Evolutionary conservation across 176 grass and related monocot species (phyloP).

Genomic region (Carex kokanica): DNA sequence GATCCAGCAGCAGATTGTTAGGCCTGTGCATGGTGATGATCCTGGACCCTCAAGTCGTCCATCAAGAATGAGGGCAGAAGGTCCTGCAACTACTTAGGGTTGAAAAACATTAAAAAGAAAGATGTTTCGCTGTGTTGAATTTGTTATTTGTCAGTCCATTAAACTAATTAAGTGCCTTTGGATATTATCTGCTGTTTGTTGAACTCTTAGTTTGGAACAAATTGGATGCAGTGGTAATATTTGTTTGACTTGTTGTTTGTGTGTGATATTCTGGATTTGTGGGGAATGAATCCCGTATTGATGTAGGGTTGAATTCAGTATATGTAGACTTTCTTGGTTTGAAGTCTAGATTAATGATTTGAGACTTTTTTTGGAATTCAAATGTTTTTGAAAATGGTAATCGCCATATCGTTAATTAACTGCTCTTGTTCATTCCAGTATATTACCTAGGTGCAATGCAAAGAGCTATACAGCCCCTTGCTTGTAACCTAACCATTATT

Average conservation of each 20-base stretch:
- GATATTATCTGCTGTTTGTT: not conserved
- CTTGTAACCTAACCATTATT: too few relatives aligned
- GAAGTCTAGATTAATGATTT: not conserved
- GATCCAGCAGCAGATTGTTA: not conserved
- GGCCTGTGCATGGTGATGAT: not conserved
- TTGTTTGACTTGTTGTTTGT: not conserved
- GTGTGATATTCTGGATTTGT: not conserved
- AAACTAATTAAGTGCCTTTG: not conserved
- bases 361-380: not conserved
- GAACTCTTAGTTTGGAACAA: not conserved
- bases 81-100: not conserved
- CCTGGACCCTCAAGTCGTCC: not conserved
- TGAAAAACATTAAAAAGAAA: not conserved
- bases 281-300: too few relatives aligned
- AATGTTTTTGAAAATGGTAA: too few relatives aligned
- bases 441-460: too few relatives aligned
- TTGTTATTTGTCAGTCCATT: not conserved
- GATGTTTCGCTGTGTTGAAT: not conserved
- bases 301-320: not conserved
- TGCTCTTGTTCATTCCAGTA: too few relatives aligned
- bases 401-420: too few relatives aligned
- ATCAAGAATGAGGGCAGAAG: not conserved
- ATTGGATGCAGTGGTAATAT: not conserved
- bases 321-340: not conserved
- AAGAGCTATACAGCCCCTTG: too few relatives aligned